Evolutionary conservation across 805 yeast species (phyloP).

Genomic region (Candida arabinofermentans): DNA sequence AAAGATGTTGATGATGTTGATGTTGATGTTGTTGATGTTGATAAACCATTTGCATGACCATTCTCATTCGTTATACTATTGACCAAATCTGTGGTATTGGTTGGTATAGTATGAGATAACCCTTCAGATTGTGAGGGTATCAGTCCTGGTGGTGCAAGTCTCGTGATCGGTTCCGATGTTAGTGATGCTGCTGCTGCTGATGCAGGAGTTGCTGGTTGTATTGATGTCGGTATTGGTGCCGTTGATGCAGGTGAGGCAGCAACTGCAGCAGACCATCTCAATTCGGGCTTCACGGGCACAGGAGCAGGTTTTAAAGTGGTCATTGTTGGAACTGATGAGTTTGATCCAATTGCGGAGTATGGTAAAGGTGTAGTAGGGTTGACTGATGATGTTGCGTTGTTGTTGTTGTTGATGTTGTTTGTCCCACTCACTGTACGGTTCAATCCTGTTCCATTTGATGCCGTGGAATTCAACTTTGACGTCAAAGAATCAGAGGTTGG

Average conservation of each 20-base stretch:
- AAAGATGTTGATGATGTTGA: constrained; percentile 11
- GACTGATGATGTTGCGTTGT: not conserved
- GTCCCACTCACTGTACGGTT: constrained; percentile 2
- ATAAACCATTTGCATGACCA: not conserved
- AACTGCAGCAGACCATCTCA: constrained; percentile 34
- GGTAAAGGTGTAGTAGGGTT: constrained; percentile 6
- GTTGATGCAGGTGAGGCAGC: constrained; percentile 12
- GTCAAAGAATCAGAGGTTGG: constrained; percentile 3
- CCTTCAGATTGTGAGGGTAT: not conserved
- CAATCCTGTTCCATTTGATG: constrained; percentile 5
- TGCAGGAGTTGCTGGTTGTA: not conserved
- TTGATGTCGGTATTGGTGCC: not conserved
- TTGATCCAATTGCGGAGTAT: constrained; percentile 12
- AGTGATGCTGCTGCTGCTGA: not conserved
- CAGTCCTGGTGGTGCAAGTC: constrained; percentile 4
- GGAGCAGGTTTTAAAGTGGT: constrained; percentile 34
- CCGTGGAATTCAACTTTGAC: not conserved
- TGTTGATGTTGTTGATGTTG: constrained; percentile 6
- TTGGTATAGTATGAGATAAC: constrained; percentile 3
- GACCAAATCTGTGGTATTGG: constrained; percentile 3
- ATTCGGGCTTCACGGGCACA: constrained; percentile 31
- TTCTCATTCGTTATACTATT: not conserved
- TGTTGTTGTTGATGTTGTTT: not conserved
- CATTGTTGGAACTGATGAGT: constrained; percentile 15
- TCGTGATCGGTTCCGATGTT: too few relatives aligned